Conservation (phyloP, 169 alveolate species). For the Ichthyophthirius multifiliis region DNA sequence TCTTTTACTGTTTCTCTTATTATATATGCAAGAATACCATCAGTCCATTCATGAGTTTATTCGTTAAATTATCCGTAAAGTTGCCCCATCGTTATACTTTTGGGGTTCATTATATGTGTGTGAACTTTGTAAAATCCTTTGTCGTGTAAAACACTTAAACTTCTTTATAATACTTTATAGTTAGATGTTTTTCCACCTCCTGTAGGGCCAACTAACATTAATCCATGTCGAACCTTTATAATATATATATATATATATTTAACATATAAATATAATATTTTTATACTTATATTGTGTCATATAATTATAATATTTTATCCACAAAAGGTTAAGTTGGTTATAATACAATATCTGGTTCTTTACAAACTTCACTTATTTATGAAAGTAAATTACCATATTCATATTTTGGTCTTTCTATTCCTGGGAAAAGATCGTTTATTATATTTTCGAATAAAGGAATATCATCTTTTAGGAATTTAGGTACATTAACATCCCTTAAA, state of each 20-base stretch:
- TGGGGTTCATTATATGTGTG: conserved; percentile 85
- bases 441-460: conserved; percentile 65
- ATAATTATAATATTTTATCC: conserved; percentile 29
- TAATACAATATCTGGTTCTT: conserved; percentile 3
- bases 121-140: conserved; percentile 77
- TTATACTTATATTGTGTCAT: conserved; percentile 31
- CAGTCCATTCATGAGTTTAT: conserved; percentile 91
- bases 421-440: conserved; percentile 74
- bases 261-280: too few relatives aligned
- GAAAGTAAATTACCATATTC: conserved; percentile 87
- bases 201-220: conserved; percentile 89
- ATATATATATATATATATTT: background rate
- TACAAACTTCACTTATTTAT: conserved; percentile 40
- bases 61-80: conserved; percentile 84
- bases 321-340: conserved; percentile 18
- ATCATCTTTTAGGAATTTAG: conserved; percentile 74
- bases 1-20: conserved; percentile 81
- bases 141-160: conserved; percentile 71
- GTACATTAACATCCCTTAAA: conserved; percentile 77
- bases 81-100: conserved; percentile 88
- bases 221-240: conserved; percentile 82
- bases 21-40: conserved; percentile 81
- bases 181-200: conserved; percentile 93
- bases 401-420: conserved; percentile 82
- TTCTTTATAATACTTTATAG: conserved; percentile 75